Conservation (phyloP, 768 basidiomycete genomes). For the Suillus americanus region DNA sequence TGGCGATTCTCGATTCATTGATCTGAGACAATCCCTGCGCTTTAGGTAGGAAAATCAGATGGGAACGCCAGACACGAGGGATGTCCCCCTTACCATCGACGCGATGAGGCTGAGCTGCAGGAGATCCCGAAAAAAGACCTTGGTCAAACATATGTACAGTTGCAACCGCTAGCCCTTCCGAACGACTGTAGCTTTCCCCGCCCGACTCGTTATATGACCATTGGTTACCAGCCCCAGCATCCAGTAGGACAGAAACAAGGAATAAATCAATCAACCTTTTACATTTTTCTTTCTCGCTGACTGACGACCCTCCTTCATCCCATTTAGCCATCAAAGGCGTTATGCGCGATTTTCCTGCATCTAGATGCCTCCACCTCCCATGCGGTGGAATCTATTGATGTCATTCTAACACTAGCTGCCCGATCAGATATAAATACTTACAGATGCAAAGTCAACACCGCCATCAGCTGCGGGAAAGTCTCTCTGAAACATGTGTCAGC, state of each 20-base stretch:
- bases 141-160: conserved; percentile 85
- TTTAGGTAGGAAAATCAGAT: conserved; percentile 27
- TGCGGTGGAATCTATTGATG: conserved; percentile 76
- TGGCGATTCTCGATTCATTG: conserved; percentile 55
- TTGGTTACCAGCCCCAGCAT: conserved; percentile 85
- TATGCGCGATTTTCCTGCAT: conserved; percentile 65
- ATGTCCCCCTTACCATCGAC: conserved; percentile 66
- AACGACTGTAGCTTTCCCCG: conserved; percentile 57
- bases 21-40: conserved; percentile 70
- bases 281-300: conserved; percentile 57
- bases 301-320: conserved; percentile 38
- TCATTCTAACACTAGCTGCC: conserved; percentile 2
- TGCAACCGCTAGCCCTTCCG: conserved; percentile 86
- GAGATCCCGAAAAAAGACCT: conserved; percentile 75
- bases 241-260: conserved; percentile 86
- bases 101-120: conserved; percentile 55
- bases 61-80: neutral
- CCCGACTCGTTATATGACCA: conserved; percentile 76
- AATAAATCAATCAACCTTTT: conserved; percentile 87
- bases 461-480: conserved; percentile 49
- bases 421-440: conserved; percentile 31
- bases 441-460: conserved; percentile 61
- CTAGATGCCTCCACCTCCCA: conserved; percentile 88
- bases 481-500: conserved; percentile 45
- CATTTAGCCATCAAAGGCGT: conserved; percentile 58